Conservation (phyloP, 306 rosid species). For the Malus orientalis region DNA sequence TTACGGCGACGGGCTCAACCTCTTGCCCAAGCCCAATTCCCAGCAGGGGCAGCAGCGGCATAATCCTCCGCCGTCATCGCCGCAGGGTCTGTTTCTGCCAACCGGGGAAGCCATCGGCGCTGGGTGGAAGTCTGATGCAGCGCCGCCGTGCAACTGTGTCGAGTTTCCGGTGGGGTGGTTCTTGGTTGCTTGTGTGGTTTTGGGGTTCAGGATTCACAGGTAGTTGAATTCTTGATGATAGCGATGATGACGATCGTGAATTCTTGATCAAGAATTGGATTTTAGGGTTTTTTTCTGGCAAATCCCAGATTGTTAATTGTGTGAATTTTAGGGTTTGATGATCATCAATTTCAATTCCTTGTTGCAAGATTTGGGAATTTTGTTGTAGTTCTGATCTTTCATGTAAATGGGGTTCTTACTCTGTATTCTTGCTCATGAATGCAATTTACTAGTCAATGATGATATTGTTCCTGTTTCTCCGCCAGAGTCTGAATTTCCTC, state of each 20-base stretch:
- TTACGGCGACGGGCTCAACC: conserved; percentile 18
- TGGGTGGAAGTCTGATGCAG: conserved; percentile 15
- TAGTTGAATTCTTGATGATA: conserved; percentile 6
- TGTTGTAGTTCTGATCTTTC: neutral
- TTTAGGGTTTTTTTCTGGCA: neutral
- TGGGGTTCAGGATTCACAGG: conserved; percentile 18
- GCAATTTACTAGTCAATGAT: neutral
- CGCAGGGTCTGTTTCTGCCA: neutral
- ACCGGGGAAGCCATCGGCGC: neutral
- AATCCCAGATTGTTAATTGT: neutral
- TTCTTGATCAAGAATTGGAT: neutral
- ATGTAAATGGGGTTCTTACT: neutral
- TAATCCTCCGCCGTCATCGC: neutral
- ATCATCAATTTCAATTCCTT: neutral
- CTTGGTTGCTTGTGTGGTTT: conserved; percentile 19
- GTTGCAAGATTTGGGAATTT: neutral
- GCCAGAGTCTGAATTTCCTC: neutral
- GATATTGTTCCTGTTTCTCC: neutral
- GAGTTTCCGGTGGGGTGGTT: conserved; percentile 24
- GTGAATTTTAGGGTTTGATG: neutral
- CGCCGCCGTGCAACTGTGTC: conserved; percentile 15
- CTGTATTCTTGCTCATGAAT: neutral
- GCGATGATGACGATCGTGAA: neutral
- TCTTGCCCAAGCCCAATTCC: neutral
- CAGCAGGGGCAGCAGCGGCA: neutral